Conservation (phyloP, 2,329 filamentous ascomycete genomes). For the Rachicladosporium sp. region DNA sequence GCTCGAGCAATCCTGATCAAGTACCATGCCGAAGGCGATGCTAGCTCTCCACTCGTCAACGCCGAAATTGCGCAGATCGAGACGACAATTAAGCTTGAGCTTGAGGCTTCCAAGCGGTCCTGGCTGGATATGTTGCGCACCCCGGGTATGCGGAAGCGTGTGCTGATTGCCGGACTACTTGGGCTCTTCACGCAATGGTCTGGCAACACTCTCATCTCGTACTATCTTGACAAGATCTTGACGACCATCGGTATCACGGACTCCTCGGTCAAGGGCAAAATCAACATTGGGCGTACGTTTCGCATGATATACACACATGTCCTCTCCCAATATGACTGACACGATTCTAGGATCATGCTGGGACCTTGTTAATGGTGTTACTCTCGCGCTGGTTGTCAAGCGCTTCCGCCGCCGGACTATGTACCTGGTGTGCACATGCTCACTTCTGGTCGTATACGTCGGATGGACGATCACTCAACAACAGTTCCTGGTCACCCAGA, state of each 20-base stretch:
- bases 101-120: constrained; percentile 40
- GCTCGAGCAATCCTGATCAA: constrained; percentile 27
- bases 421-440: constrained; percentile 37
- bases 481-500: constrained; percentile 24
- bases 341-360: constrained; percentile 20
- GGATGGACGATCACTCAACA: constrained; percentile 42
- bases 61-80: constrained; percentile 50
- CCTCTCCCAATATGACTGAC: too few species aligned
- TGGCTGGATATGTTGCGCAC: constrained; percentile 50
- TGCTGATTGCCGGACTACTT: constrained; percentile 37
- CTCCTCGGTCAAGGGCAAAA: constrained; percentile 20
- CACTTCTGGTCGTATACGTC: constrained; percentile 42
- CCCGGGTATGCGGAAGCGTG: constrained; percentile 39
- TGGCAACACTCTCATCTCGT: constrained; percentile 37
- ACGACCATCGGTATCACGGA: constrained; percentile 19
- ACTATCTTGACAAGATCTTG: constrained; percentile 20
- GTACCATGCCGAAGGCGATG: constrained; percentile 19
- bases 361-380: constrained; percentile 27
- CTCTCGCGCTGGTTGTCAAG: constrained; percentile 27
- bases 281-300: constrained; percentile 25
- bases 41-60: constrained; percentile 38
- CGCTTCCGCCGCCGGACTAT: constrained; percentile 31
- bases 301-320: too few species aligned
- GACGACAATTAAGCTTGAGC: constrained; percentile 42
- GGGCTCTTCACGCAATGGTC: constrained; percentile 45